Evolutionary conservation across 2,329 filamentous ascomycete genomes (phyloP), one percentile per base, ranked within the genome.

Genomic region (Blumeria hordei): DNA sequence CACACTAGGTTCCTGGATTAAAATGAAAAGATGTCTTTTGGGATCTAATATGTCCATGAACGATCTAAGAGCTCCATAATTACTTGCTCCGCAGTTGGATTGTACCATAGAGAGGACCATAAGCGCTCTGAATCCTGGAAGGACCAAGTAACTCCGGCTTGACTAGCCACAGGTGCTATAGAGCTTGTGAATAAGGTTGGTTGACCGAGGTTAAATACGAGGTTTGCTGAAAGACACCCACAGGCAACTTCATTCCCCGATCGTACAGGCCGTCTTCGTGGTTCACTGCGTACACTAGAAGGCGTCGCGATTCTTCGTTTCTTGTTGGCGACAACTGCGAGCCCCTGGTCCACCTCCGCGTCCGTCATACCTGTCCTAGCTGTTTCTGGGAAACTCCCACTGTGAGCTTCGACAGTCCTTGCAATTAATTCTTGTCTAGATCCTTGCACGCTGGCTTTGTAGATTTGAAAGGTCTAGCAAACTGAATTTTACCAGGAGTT

Each of bases 11-110:
- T 43, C 51, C 34, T 53, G 51, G 18, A 53, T 39, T 41, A 37
- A 35, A 21, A 53, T 33, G 1, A 39, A 8, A 18, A 37, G 32
- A 52, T 37, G 34, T 52, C 12, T 5, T n/a, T 21, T 32, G 36
- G 49, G 33, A 12, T 53, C 21, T 7, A 53, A n/a, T 21, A 43
- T 53, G 21, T 43, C 18, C 8, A 53, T 28, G 18, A 53, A 33
- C 7, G 51, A 28, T 14, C 10, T 9, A 6, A 43, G 9, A 32
- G n/a, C 43, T n/a, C 51, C 18, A 10, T 33, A 32, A 33, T 53
- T 43, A 28, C 51, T 43, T 39, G 51, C 51, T 11, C 51, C 36
- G 36, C 51, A 53, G 21, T 53, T 53, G n/a, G 28, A 53, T 33
- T 53, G 51, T 28, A 53, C 33, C 1, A 43, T 4, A 5, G 21